Conservation (phyloP, 805 yeast species). For the Ogataea chonburiensis region DNA sequence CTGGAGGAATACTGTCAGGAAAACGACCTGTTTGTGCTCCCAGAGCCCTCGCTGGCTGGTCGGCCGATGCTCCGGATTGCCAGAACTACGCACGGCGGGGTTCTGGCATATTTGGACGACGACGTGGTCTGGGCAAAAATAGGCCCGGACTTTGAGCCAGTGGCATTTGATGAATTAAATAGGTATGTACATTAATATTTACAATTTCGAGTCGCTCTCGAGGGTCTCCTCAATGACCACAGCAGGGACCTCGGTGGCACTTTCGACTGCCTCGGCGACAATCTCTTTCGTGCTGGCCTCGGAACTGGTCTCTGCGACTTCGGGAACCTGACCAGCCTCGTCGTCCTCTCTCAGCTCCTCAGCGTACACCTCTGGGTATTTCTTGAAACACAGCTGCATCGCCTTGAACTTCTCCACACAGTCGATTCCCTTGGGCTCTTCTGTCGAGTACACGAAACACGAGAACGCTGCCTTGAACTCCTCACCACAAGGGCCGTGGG, state of each 20-base stretch:
- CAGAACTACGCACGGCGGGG: conserved; percentile 35
- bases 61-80: conserved; percentile 44
- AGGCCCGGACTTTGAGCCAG: conserved; percentile 41
- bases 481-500: conserved; percentile 97
- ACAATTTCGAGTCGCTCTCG: conserved; percentile 8
- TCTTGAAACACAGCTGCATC: conserved; percentile 94
- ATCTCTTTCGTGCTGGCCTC: conserved; percentile 15
- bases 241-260: conserved; percentile 13
- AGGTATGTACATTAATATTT: conserved; percentile 13
- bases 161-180: conserved; percentile 35
- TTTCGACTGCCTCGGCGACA: conserved; percentile 15
- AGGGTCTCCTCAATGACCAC: conserved; percentile 12
- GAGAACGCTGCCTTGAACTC: conserved; percentile 93
- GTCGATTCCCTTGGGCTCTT: conserved; percentile 95
- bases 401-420: conserved; percentile 85
- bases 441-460: conserved; percentile 90
- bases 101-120: conserved; percentile 52
- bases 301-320: conserved; percentile 20
- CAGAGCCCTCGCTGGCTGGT: conserved; percentile 37
- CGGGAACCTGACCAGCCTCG: conserved; percentile 36
- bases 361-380: conserved; percentile 88
- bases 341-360: conserved; percentile 87
- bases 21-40: conserved; percentile 44
- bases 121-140: conserved; percentile 53
- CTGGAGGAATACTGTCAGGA: conserved; percentile 58